These are phyloP conservation scores for Microthlaspi erraticum DNA, from an alignment of 345 rosid species.

Conservation along the genomic window DNA sequence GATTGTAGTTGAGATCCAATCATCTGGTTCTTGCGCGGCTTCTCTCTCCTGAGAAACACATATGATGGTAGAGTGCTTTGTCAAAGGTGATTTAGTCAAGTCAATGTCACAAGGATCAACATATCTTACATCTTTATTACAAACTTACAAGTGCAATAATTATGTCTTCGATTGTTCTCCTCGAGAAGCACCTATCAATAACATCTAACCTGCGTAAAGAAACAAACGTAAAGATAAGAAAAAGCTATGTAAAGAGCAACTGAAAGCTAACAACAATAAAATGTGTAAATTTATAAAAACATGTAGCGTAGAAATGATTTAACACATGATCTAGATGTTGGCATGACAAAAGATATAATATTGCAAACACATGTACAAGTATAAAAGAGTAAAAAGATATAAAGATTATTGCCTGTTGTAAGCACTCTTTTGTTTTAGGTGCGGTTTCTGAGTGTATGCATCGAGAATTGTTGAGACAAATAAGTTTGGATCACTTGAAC, in stretches of 20 bases:
- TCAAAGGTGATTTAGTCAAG: too few relatives aligned
- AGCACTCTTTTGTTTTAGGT: constrained; percentile 59
- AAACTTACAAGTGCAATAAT: constrained; percentile 72
- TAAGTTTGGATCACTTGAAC: constrained; percentile 53
- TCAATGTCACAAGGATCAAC: background rate
- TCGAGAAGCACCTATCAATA: constrained; percentile 71
- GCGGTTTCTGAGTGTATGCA: constrained; percentile 55
- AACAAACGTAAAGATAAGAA: background rate
- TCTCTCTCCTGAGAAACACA: constrained; percentile 60
- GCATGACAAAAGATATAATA: too few relatives aligned
- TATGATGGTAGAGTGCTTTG: constrained; percentile 5
- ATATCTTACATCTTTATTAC: background rate
- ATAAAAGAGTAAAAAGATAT: too few relatives aligned
- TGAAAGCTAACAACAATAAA: constrained; percentile 1
- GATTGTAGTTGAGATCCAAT: constrained; percentile 59
- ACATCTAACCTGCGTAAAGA: constrained; percentile 53
- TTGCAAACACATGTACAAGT: constrained; percentile 2
- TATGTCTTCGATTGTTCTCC: constrained; percentile 68
- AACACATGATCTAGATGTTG: constrained; percentile 9
- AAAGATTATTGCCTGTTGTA: constrained; percentile 62
- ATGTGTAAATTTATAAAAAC: background rate
- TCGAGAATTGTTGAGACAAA: constrained; percentile 55
- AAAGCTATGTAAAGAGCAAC: constrained; percentile 5
- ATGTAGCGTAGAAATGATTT: too few relatives aligned
- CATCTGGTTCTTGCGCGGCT: constrained; percentile 42